Percentiles rank a stretch among this genome's conserved stretches.
phyloP scores from a whole-genome alignment of 2,329 filamentous ascomycete genomes.

The Fusarium austroafricanum region DNA sequence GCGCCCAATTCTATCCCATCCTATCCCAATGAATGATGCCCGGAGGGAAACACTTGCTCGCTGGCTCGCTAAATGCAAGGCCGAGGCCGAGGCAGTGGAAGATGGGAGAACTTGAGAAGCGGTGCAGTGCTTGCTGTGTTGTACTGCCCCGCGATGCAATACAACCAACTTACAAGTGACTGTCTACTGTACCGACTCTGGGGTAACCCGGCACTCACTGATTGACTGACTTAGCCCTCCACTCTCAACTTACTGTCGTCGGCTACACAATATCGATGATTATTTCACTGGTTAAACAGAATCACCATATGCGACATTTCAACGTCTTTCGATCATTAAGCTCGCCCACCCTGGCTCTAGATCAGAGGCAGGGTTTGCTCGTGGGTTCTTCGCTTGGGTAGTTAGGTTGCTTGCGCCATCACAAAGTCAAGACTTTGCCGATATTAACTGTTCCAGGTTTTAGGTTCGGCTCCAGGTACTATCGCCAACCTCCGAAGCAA shows the following conservation, averaged over 20 bases:
- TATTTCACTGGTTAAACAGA: neutral
- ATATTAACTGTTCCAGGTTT: neutral
- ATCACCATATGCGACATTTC: constrained; percentile 11
- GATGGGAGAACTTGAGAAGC: neutral
- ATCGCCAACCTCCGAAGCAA: constrained; percentile 24
- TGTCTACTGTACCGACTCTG: constrained; percentile 36
- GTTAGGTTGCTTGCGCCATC: constrained; percentile 43
- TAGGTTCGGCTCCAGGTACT: neutral
- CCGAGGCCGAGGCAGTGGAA: constrained; percentile 32
- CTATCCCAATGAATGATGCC: constrained; percentile 49
- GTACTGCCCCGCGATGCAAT: constrained; percentile 27
- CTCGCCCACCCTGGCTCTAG: constrained; percentile 39
- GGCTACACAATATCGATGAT: constrained; percentile 28
- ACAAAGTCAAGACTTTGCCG: constrained; percentile 26
- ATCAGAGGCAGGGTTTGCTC: constrained; percentile 38
- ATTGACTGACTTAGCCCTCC: neutral
- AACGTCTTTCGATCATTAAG: constrained; percentile 30
- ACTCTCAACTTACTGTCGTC: constrained; percentile 11
- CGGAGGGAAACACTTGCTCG: constrained; percentile 32
- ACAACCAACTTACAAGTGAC: neutral
- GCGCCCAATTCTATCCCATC: constrained; percentile 45
- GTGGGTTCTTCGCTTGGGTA: constrained; percentile 22
- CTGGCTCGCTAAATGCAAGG: constrained; percentile 33
- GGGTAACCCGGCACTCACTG: constrained; percentile 43
- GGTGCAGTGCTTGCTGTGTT: too few relatives aligned